Base-by-base conservation (phyloP, 2,329 filamentous ascomycete species). In the Penicillium frequentans region DNA sequence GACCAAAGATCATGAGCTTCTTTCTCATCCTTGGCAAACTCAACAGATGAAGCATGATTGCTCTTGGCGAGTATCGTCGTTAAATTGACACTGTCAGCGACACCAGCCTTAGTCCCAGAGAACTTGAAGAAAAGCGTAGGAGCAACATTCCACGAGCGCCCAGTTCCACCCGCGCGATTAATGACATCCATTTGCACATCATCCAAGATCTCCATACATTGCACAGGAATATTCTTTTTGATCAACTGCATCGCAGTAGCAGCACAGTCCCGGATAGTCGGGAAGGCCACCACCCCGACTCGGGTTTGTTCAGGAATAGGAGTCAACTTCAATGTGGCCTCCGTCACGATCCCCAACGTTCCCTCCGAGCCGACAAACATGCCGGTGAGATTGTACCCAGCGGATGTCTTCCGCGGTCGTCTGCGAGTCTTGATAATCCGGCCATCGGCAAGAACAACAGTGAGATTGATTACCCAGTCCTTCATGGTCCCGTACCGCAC, bases 71-170 rank as follows among this genome's bases (percentile, higher is more conserved):
- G 88, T 10, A 79, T 74, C 63, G 86, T 85, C 1, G 93, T 91
- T 50, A 86, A 77, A 10, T 78, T 74, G 49, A 95, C 88, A 66
- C 93, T 91, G 66, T 96, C 91, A 59, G 84, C 82, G 4, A 96
- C 90, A n/a, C 88, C 85, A 24, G 84, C 84, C 62, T 86, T 87
- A 1, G 90, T 92, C 19, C 92, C 92, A 1, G 90, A 87, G 70
- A 96, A 86, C 63, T 79, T 79, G 69, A 78, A 79, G 64, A 79
- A 79, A 2, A 77, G 64, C 10, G 75, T 77, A 8, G 75, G 76
- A 11, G 70, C 64, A 33, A 71, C 73, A 53, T 72, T 71, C 75
- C 76, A 78, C 5, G 61, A 70, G 3, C 81, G 79, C 19, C 81
- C 81, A 0, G 85, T 86, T 31, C 81, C 81, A 29, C 87, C 87